Evolutionary conservation across 257 asterid species (phyloP), one percentile per base, ranked within the genome.

Genomic region (Prunella vulgaris): DNA sequence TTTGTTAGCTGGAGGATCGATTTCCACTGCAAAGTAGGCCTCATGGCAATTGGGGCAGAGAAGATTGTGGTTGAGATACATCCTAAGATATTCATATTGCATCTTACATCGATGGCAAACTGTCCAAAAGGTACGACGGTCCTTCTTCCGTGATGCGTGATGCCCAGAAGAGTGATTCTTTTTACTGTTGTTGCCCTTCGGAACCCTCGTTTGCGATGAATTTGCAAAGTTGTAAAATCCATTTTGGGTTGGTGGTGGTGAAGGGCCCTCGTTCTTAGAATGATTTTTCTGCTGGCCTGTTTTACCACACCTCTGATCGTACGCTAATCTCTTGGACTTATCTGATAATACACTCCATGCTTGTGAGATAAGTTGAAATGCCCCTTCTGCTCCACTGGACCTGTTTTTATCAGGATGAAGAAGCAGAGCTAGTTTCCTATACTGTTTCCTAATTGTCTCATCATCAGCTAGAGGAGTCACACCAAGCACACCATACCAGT

Each of bases 371-470:
- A 81, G 76, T 14, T 87, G 82, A 79, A 89, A 89, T 3, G 96
- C 96, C 10, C 90, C 90, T 79, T 89, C 94, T 18, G 92, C 91
- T 32, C 96, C 96, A 4, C 79, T 60, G 33, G 87, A 78, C 57
- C 83, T 74, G 73, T 89, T 89, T 75, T 89, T 89, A 82, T 89
- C 94, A 24, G 96, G 96, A 78, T 89, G 96, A 76, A 89, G 89
- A 30, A 79, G 70, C 61, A 89, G 92, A 53, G 92, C 94, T 13
- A 89, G 78, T 79, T 82, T 87, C 64, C 94, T 73, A 38, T 80
- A 89, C 79, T 87, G 96, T 75, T 83, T 89, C 22, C 85, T 80
- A 60, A 89, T 79, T 0, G 84, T 73, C 22, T 83, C 87, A 10
- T 87, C 96, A 74, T 89, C 94, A 58, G 90, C 85, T 21, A 78